Conservation (phyloP, 345 rosid genomes). For the Linum trigynum region DNA sequence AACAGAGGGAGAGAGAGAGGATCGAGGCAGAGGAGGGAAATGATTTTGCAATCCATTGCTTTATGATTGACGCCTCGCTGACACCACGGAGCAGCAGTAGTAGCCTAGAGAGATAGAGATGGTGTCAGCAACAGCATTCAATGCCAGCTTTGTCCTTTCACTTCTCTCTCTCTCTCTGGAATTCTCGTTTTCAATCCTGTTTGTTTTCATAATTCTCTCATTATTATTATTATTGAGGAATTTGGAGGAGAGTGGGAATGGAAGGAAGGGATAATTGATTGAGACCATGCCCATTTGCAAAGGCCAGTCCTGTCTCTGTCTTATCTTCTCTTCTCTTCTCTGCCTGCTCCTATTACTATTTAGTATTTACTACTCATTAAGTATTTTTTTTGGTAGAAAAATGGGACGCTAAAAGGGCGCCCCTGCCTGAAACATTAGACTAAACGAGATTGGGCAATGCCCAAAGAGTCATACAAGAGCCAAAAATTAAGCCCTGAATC, state of each 20-base stretch:
- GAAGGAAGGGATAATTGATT: conserved; percentile 17
- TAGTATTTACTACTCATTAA: too few species aligned
- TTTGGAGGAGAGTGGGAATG: background rate
- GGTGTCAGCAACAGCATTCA: conserved; percentile 25
- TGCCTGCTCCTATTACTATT: too few species aligned
- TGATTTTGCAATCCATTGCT: conserved; percentile 60
- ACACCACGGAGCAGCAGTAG: background rate
- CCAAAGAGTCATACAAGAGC: too few species aligned
- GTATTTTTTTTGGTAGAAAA: too few species aligned
- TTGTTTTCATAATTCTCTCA: too few species aligned
- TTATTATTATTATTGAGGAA: conserved; percentile 1
- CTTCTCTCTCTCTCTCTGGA: background rate
- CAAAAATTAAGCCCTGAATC: too few species aligned
- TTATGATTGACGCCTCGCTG: conserved; percentile 62
- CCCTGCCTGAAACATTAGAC: too few species aligned
- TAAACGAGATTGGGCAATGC: too few species aligned
- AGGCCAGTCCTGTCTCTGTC: conserved; percentile 40
- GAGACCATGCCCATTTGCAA: conserved; percentile 28
- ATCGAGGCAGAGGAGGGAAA: conserved; percentile 19
- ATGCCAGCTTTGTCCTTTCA: conserved; percentile 32
- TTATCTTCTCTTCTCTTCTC: conserved; percentile 25
- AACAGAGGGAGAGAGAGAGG: background rate
- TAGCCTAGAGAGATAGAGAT: background rate
- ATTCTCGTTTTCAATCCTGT: background rate
- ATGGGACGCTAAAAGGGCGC: too few species aligned